These are phyloP conservation scores for Daldinia grandis DNA, from an alignment of 495 filamentous ascomycete species.

Conservation along the genomic window DNA sequence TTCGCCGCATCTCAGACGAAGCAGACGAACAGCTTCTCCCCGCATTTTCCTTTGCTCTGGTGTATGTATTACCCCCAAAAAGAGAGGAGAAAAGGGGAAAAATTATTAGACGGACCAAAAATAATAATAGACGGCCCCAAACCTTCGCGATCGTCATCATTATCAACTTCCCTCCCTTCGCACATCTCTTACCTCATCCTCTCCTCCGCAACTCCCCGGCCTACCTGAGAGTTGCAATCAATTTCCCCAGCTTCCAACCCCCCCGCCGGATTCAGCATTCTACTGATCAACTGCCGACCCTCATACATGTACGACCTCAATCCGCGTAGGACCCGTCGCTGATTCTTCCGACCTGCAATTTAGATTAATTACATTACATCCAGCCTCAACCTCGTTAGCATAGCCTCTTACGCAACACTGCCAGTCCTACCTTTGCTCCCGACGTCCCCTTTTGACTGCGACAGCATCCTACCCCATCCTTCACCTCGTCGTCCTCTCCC, in stretches of 20 bases:
- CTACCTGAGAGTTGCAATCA: slow-evolving; percentile 21
- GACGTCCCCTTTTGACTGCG: slow-evolving; percentile 28
- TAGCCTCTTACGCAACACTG: slow-evolving; percentile 40
- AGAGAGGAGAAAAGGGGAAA: slow-evolving; percentile 28
- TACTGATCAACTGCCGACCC: slow-evolving; percentile 37
- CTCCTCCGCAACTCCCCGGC: slow-evolving; percentile 29
- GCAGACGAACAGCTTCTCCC: slow-evolving; percentile 43
- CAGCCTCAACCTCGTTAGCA: slow-evolving; percentile 37
- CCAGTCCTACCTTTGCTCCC: slow-evolving; percentile 24
- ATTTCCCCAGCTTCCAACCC: slow-evolving; percentile 22
- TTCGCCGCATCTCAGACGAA: slow-evolving; percentile 35
- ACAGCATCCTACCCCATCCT: slow-evolving; percentile 25
- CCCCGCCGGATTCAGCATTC: slow-evolving; percentile 18
- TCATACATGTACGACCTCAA: slow-evolving; percentile 36
- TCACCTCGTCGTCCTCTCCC: slow-evolving; percentile 16
- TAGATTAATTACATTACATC: slow-evolving; percentile 39
- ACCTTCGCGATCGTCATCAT: slow-evolving; percentile 40
- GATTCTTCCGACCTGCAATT: slow-evolving; percentile 38
- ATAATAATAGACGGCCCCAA: slow-evolving; percentile 30
- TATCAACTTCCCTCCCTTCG: slow-evolving; percentile 28
- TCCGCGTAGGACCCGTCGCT: slow-evolving; percentile 34
- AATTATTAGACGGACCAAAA: not conserved
- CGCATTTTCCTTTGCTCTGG: slow-evolving; percentile 36
- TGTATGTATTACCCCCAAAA: slow-evolving; percentile 32
- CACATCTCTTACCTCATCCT: slow-evolving; percentile 39